Evolutionary conservation across 768 basidiomycete species (phyloP).

Genomic region (Pleurotus djamor): DNA sequence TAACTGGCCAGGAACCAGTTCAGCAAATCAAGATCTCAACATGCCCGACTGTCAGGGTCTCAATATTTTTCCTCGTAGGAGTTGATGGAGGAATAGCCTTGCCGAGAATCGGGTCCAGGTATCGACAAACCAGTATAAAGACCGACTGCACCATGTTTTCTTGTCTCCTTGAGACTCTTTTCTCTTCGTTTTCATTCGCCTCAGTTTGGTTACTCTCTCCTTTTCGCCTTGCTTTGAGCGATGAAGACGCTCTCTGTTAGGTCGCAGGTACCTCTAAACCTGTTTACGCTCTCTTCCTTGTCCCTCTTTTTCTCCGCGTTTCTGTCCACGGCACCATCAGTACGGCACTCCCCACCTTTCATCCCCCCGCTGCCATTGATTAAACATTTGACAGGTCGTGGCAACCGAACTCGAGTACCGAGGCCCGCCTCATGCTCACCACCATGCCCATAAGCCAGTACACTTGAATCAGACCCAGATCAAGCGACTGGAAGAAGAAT

Average conservation of each 20-base stretch:
- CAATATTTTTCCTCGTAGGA: not conserved
- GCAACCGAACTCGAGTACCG: not conserved
- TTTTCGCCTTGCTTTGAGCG: not conserved
- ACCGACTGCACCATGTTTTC: not conserved
- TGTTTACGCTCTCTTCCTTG: constrained; percentile 5
- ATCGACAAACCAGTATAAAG: constrained; percentile 1
- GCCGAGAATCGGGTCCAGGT: constrained; percentile 1
- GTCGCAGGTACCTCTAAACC: constrained; percentile 6
- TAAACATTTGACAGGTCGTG: constrained; percentile 1
- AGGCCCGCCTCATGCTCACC: not conserved
- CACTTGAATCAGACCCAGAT: not conserved
- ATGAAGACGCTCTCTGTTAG: constrained; percentile 3
- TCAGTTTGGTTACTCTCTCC: not conserved
- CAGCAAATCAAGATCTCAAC: not conserved
- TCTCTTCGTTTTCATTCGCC: constrained; percentile 2
- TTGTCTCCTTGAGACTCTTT: not conserved
- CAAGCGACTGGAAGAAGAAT: not conserved
- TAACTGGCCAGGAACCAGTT: no score
- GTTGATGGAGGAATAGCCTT: not conserved
- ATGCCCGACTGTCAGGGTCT: not conserved
- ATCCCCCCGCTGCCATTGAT: not conserved
- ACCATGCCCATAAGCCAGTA: not conserved
- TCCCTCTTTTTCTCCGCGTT: constrained; percentile 2
- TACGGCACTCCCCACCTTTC: not conserved
- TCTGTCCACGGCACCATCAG: constrained; percentile 1